Conservation (phyloP, 176 grass and related monocot species). For the Carex kokanica region DNA sequence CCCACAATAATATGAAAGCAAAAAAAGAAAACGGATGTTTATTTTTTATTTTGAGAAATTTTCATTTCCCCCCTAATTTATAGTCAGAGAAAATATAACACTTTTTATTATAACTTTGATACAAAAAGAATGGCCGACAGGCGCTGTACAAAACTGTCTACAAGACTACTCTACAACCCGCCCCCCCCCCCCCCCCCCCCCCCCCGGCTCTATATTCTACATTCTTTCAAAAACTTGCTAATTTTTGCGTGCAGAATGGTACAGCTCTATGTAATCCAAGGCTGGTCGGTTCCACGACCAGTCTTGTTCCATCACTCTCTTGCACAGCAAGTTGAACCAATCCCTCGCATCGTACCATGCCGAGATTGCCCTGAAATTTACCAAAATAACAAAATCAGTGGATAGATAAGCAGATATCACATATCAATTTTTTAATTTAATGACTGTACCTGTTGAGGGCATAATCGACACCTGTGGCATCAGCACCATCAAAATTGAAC, state of each 20-base stretch:
- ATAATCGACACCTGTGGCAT: slow-evolving; percentile 54
- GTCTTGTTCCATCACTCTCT: slow-evolving; percentile 91
- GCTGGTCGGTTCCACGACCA: slow-evolving; percentile 97
- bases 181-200: no score
- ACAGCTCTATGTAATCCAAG: slow-evolving; percentile 83
- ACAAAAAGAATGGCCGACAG: neutral
- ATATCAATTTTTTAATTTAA: neutral
- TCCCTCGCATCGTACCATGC: slow-evolving; percentile 61
- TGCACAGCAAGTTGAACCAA: slow-evolving; percentile 68
- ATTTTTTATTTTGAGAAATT: no score
- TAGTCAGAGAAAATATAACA: no score
- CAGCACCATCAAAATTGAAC: slow-evolving; percentile 80
- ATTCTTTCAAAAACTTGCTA: neutral
- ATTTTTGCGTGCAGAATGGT: slow-evolving; percentile 66
- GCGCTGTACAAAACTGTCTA: slow-evolving; percentile 15
- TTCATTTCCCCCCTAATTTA: no score
- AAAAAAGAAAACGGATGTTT: no score
- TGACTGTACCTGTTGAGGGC: slow-evolving; percentile 59
- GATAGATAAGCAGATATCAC: neutral
- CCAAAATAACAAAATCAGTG: neutral
- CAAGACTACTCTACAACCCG: neutral
- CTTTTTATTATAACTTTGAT: neutral
- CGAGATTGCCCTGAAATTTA: slow-evolving; percentile 63
- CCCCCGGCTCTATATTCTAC: neutral
- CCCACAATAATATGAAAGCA: no score